Evolutionary conservation across 164 flowering plant genomes (phyloP).

Genomic region (Nymphaea colorata): DNA sequence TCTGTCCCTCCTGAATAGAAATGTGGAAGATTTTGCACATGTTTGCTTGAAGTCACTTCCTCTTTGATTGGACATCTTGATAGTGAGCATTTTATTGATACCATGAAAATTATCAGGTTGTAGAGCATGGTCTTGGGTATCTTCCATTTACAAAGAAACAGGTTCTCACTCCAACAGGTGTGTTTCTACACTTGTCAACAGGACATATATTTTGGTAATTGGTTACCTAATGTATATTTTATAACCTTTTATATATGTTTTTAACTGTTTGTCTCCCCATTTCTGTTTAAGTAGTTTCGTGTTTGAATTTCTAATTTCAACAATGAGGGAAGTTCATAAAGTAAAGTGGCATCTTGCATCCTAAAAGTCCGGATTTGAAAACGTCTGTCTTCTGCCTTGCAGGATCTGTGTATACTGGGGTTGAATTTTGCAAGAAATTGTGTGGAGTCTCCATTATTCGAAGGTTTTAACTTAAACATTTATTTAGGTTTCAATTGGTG

Average conservation of each 20-base stretch:
- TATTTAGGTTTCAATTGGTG: slow-evolving; percentile 6
- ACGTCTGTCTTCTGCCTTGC: slow-evolving; percentile 5
- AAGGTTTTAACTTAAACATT: slow-evolving; percentile 51
- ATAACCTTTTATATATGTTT: too few relatives aligned
- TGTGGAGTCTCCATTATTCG: slow-evolving; percentile 95
- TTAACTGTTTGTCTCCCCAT: too few relatives aligned
- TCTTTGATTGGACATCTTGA: too few relatives aligned
- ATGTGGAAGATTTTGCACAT: too few relatives aligned
- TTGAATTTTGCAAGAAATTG: slow-evolving; percentile 92
- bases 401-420: slow-evolving; percentile 91
- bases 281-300: too few relatives aligned
- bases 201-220: too few relatives aligned
- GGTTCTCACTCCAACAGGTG: slow-evolving; percentile 93
- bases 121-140: slow-evolving; percentile 99
- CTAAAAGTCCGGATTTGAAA: neutral
- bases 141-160: slow-evolving; percentile 94
- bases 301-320: too few relatives aligned
- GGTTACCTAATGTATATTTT: too few relatives aligned
- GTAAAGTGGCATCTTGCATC: neutral
- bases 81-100: neutral
- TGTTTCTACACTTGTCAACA: slow-evolving; percentile 1
- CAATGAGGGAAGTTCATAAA: too few relatives aligned
- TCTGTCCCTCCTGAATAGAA: too few relatives aligned
- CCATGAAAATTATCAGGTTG: slow-evolving; percentile 52
- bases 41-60: too few relatives aligned